Conservation (phyloP, 2,329 filamentous ascomycete species). For the Claviceps citrina region DNA sequence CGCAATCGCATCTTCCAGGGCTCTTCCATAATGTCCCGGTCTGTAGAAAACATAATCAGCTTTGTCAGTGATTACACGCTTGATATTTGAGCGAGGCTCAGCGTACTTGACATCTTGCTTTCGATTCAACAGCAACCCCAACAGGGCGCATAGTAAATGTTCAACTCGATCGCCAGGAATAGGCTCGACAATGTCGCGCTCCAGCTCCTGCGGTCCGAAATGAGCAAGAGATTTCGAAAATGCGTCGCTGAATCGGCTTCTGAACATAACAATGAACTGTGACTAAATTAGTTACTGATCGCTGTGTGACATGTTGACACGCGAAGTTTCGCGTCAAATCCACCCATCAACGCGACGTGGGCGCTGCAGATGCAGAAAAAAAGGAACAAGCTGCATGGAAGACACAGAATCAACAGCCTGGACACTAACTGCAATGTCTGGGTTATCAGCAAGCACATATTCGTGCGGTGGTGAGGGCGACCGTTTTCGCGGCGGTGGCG, state of each 20-base stretch:
- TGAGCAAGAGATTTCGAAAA: conserved; percentile 79
- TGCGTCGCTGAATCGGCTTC: conserved; percentile 77
- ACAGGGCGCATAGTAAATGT: conserved; percentile 72
- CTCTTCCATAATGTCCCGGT: conserved; percentile 80
- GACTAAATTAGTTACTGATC: conserved; percentile 1
- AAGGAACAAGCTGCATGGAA: background rate
- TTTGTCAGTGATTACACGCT: background rate
- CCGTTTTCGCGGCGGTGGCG: conserved; percentile 59
- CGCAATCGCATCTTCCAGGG: conserved; percentile 81
- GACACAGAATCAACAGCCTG: background rate
- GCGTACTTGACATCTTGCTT: conserved; percentile 97
- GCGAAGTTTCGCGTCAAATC: conserved; percentile 40
- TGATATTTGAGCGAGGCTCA: conserved; percentile 3
- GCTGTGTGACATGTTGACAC: conserved; percentile 17
- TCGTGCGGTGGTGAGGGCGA: conserved; percentile 82
- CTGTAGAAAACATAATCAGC: conserved; percentile 28
- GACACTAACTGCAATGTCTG: conserved; percentile 73
- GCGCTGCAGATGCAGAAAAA: background rate
- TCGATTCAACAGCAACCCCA: conserved; percentile 80
- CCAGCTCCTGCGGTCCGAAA: conserved; percentile 89
- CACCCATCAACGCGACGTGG: conserved; percentile 6
- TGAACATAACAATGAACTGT: conserved; percentile 97
- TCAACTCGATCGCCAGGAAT: conserved; percentile 75
- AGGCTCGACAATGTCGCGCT: conserved; percentile 64
- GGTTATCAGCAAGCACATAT: conserved; percentile 76